A percentile compares a stretch with the other conserved stretches of the same genome.
Conservation (phyloP, 495 filamentous ascomycete genomes). For the Cercophora samala region DNA sequence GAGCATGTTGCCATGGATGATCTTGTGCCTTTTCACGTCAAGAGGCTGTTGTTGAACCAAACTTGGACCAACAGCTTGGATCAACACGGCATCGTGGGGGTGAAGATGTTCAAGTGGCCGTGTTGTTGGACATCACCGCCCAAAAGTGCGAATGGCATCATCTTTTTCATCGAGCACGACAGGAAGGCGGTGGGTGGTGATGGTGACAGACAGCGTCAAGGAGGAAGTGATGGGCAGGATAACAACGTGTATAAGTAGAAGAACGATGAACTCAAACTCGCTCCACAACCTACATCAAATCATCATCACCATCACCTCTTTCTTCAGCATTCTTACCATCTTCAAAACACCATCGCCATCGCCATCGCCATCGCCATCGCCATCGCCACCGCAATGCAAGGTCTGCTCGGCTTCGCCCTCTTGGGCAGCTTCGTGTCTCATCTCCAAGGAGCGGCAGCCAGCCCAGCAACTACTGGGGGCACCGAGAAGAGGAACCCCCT, state of each 20-base stretch:
- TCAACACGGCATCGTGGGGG: slow-evolving; percentile 14
- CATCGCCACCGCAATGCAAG: not conserved
- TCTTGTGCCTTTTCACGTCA: not conserved
- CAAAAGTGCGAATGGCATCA: slow-evolving; percentile 21
- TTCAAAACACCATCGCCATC: not conserved
- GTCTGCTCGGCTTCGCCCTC: slow-evolving; percentile 23
- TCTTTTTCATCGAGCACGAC: slow-evolving; percentile 22
- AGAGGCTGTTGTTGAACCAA: not conserved
- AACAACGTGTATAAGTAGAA: slow-evolving; percentile 19
- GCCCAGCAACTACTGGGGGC: slow-evolving; percentile 14
- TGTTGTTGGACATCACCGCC: not conserved
- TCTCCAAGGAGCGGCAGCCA: slow-evolving; percentile 17
- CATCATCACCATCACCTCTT: slow-evolving; percentile 17
- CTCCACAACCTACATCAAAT: slow-evolving; percentile 15
- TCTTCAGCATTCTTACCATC: not conserved
- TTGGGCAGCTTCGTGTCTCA: slow-evolving; percentile 24
- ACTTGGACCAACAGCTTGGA: not conserved
- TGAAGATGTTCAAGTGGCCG: not conserved
- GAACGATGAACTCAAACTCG: slow-evolving; percentile 12
- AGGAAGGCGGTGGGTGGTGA: slow-evolving; percentile 3
- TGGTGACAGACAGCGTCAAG: not conserved
- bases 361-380: too few relatives aligned
- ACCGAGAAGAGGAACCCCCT: slow-evolving; percentile 16
- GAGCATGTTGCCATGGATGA: not conserved
- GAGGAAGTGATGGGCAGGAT: not conserved